phyloP scores from a whole-genome alignment of 345 rosid species.

The Syzygium aromaticum region DNA sequence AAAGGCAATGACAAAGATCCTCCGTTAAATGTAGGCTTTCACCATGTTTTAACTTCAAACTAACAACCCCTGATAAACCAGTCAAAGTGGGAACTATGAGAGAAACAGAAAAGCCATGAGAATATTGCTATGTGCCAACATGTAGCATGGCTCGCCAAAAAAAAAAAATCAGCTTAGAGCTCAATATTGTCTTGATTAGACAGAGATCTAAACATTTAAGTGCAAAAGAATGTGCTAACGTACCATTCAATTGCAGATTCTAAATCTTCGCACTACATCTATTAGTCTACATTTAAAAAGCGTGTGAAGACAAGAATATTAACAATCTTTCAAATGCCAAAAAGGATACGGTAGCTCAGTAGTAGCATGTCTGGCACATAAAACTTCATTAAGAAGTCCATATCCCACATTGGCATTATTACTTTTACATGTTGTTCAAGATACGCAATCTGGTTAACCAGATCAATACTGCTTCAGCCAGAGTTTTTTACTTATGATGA shows the following conservation, averaged over 20 bases:
- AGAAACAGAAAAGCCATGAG: constrained; percentile 15
- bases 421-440: neutral
- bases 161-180: constrained; percentile 1
- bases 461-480: neutral
- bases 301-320: neutral
- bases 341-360: neutral
- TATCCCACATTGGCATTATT: neutral
- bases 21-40: constrained; percentile 87
- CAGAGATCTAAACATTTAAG: neutral
- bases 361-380: neutral
- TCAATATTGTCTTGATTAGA: neutral
- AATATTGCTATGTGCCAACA: constrained; percentile 9
- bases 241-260: neutral
- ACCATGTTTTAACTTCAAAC: constrained; percentile 95
- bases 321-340: neutral
- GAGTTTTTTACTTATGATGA: neutral
- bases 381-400: neutral
- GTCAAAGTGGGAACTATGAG: constrained; percentile 51
- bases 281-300: neutral
- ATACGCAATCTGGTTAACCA: neutral
- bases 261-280: neutral
- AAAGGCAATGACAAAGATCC: constrained; percentile 55
- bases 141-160: constrained; percentile 1
- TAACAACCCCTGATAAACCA: constrained; percentile 98
- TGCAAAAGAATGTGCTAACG: neutral